Evolutionary conservation across 345 rosid species (phyloP).

Genomic region (Viola odorata): DNA sequence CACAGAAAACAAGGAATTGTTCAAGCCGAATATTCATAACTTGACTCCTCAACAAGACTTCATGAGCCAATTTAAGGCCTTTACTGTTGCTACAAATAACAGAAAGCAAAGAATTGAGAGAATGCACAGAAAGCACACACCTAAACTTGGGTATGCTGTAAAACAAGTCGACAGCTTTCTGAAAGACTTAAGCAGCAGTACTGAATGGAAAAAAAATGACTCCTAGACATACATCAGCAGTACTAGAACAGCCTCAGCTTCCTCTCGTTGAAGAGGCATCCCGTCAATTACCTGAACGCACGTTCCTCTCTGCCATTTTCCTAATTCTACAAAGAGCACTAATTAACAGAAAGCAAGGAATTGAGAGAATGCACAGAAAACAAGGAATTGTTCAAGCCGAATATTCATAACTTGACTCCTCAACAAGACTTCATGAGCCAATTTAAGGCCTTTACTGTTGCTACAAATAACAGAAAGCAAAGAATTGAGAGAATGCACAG

Average conservation of each 20-base stretch:
- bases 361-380: too few species aligned
- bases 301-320: slow-evolving; percentile 44
- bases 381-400: slow-evolving; percentile 66
- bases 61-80: slow-evolving; percentile 43
- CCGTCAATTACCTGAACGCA: slow-evolving; percentile 39
- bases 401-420: slow-evolving; percentile 46
- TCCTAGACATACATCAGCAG: slow-evolving; percentile 39
- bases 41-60: slow-evolving; percentile 43
- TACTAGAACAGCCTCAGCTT: slow-evolving; percentile 22
- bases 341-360: slow-evolving; percentile 41
- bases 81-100: slow-evolving; percentile 44
- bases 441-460: slow-evolving; percentile 28
- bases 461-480: slow-evolving; percentile 54
- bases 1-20: too few species aligned
- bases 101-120: slow-evolving; percentile 36
- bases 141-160: slow-evolving; percentile 58
- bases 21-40: slow-evolving; percentile 58
- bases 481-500: slow-evolving; percentile 58
- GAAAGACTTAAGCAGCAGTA: too few species aligned
- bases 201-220: too few species aligned
- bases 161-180: slow-evolving; percentile 50
- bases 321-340: slow-evolving; percentile 53
- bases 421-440: slow-evolving; percentile 51
- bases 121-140: slow-evolving; percentile 62
- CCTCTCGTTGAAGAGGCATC: slow-evolving; percentile 46